These are phyloP conservation scores for Tuber brumale DNA, from an alignment of 495 filamentous ascomycete species.

Conservation along the genomic window DNA sequence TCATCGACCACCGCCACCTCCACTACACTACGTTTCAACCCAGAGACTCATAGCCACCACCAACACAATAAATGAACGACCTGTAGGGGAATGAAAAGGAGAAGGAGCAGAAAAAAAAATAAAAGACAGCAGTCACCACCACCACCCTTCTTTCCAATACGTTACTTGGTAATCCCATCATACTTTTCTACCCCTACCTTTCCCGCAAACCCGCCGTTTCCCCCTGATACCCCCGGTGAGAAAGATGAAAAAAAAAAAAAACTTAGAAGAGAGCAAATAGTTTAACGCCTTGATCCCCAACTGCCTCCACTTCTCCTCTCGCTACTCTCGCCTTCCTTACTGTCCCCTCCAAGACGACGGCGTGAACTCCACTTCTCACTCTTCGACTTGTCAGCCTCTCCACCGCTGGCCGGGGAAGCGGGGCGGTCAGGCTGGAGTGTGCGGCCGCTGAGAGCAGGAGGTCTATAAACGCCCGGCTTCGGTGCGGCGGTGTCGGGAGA, in stretches of 20 bases:
- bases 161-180: neutral
- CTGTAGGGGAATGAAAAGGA: neutral
- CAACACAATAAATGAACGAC: neutral
- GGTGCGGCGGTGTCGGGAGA: constrained; percentile 8
- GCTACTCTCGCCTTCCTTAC: constrained; percentile 7
- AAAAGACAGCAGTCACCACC: neutral
- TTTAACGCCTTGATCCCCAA: constrained; percentile 25
- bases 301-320: constrained; percentile 18
- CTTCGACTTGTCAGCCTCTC: constrained; percentile 20
- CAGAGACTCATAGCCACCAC: neutral
- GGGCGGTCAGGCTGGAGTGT: constrained; percentile 29
- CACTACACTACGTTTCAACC: neutral
- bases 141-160: neutral
- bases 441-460: constrained; percentile 28
- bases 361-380: constrained; percentile 24
- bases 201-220: neutral
- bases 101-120: neutral
- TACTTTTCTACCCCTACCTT: neutral
- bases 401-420: constrained; percentile 14
- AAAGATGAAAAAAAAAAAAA: constrained; percentile 46
- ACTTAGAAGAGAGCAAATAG: constrained; percentile 43
- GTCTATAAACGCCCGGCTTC: constrained; percentile 26
- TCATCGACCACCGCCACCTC: neutral
- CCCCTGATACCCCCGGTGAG: neutral
- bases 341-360: neutral